Base-by-base conservation (phyloP, 129 eudicot species). In the Flaveria robusta region DNA sequence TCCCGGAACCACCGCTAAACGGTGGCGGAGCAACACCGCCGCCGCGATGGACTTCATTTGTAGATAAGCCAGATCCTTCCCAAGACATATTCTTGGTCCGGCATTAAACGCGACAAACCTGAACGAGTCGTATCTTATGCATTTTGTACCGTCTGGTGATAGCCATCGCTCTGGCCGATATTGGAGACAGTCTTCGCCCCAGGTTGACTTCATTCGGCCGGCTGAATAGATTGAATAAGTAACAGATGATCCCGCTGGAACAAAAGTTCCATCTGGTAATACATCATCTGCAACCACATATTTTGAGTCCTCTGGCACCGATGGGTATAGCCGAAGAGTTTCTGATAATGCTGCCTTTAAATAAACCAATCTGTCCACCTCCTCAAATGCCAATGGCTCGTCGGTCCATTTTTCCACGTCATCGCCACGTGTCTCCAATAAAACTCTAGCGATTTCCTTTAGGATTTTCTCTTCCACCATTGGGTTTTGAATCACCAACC, bases 1-100 rank as follows among this genome's bases (percentile, higher is more conserved):
- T 0, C 97, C 97, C 5, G 84, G 56, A 50, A 49, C 90, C 80
- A 85, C 76, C 71, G 83, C 75, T 0, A 91, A 85, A 19, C 87
- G 84, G 83, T 91, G 97, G 59, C 97, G 91, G 45, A 91, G 85
- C 70, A 91, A 45, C 79, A 88, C 90, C 58, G 97, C 88, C 5
- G 97, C 97, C 29, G 97, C 94, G 4, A 91, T 77, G 14, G 97
- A 91, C 80, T 91, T 91, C 97, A 91, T 91, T 66, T 91, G 97
- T 23, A 91, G 70, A 62, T 88, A 91, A 0, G 97, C 97, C 68
- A 91, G 65, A 42, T 91, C 97, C 69, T 86, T 91, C 62, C 97
- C 97, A 12, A 91, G 77, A 71, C 97, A 91, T 0, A 91, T 83
- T 72, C 97, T 77, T 15, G 97, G 97, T 10, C 97, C 97, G 2